Evolutionary conservation across 768 basidiomycete genomes (phyloP), one percentile per base, ranked within the genome.

Genomic region (Hemileccinum impolitum): DNA sequence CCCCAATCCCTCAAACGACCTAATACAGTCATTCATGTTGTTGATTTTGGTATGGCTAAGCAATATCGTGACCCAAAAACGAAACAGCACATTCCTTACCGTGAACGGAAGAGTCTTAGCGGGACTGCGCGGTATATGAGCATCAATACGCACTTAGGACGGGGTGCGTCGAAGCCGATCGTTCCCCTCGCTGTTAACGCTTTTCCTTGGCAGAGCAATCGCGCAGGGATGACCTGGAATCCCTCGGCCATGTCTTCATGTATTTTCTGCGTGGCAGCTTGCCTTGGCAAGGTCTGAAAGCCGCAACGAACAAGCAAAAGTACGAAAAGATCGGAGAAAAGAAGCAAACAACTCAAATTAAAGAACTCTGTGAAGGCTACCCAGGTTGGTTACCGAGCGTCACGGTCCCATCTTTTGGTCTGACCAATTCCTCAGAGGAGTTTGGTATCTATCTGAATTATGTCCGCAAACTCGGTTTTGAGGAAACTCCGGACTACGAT

Each of bases 261-360:
- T 99, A 99, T 75, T 98, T 99, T 72, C 71, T 98, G 44, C 82
- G 96, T 45, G 96, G 96, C 18, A 95, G 94, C 60, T 66, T 99
- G 45, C 96, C 96, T 19, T 99, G 96, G 96, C 96, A 99, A 66
- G 96, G 96, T 49, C 80, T 99, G 50, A 98, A 98, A 73, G 96
- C 96, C 30, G 96, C 96, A 25, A 99, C 94, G 43, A 98, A 99
- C 78, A 99, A 99, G 76, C 96, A 98, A 70, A 92, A 98, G 77
- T 99, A 99, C 74, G 95, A 99, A 78, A 99, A 98, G 79, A 99
- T 99, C 68, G 95, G 95, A 55, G 95, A 99, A 77, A 99, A 99
- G 86, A 99, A 93, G 79, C 96, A 98, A 74, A 90, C 89, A 13
- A 98, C 96, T 25, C 88, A 89, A 7, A 97, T 99, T 69, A 95